A percentile compares a stretch with the other conserved stretches of the same genome.
These are phyloP conservation scores for Acidomyces sp. DNA, from an alignment of 495 filamentous ascomycete genomes.

Conservation along the genomic window DNA sequence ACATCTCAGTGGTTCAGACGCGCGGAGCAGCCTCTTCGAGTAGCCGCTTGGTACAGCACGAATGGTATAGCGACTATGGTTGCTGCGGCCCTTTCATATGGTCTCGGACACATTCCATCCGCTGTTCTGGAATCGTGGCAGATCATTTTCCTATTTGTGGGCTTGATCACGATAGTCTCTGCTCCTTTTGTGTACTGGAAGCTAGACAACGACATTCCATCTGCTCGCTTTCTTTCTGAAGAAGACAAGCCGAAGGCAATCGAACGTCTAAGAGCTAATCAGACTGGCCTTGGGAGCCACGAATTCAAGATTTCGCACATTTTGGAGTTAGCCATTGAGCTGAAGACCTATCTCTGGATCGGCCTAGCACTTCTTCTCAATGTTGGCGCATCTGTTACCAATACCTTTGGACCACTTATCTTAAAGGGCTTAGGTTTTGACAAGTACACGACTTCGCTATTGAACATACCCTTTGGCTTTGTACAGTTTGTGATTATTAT, in stretches of 20 bases:
- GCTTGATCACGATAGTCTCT: conserved; percentile 36
- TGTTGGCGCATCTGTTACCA: conserved; percentile 45
- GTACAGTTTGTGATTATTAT: conserved; percentile 37
- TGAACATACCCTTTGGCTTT: conserved; percentile 40
- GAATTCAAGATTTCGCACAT: conserved; percentile 38
- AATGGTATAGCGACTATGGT: conserved; percentile 38
- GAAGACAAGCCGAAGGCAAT: conserved; percentile 17
- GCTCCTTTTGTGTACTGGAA: conserved; percentile 34
- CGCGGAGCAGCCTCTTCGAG: conserved; percentile 37
- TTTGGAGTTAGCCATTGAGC: conserved; percentile 35
- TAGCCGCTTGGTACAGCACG: conserved; percentile 39
- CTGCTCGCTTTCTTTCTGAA: conserved; percentile 21
- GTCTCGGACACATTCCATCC: conserved; percentile 43
- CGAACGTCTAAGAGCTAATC: conserved; percentile 21
- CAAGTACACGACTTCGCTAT: conserved; percentile 38
- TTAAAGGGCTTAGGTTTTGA: conserved; percentile 47
- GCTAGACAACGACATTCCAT: conserved; percentile 36
- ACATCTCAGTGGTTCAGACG: conserved; percentile 40
- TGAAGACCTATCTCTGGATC: conserved; percentile 38
- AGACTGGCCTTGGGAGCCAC: conserved; percentile 23
- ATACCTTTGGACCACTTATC: conserved; percentile 36
- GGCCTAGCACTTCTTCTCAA: conserved; percentile 46
- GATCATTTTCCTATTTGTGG: conserved; percentile 40
- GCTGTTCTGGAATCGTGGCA: conserved; percentile 45
- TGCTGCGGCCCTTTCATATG: conserved; percentile 35